Evolutionary conservation across 2,329 filamentous ascomycete genomes (phyloP).

Genomic region (Pseudopyricularia cyperi): DNA sequence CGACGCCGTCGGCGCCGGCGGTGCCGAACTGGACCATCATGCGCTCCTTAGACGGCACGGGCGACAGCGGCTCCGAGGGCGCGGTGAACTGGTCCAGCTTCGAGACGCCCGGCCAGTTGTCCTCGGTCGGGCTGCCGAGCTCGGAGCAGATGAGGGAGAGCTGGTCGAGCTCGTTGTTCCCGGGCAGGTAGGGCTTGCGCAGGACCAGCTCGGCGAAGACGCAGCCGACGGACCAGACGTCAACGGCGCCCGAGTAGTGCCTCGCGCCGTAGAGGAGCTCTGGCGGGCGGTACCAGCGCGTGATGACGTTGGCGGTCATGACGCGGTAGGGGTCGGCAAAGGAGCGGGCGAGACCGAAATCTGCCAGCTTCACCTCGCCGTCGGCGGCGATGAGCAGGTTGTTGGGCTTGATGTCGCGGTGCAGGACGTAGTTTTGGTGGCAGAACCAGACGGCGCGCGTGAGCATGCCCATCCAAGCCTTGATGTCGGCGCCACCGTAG

Average conservation of each 20-base stretch:
- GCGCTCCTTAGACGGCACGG: slow-evolving; percentile 53
- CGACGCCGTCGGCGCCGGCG: slow-evolving; percentile 70
- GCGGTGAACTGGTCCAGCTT: slow-evolving; percentile 71
- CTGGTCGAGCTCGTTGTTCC: slow-evolving; percentile 76
- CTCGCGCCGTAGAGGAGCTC: slow-evolving; percentile 85
- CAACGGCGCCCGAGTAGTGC: slow-evolving; percentile 82
- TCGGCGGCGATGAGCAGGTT: slow-evolving; percentile 90
- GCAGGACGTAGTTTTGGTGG: slow-evolving; percentile 84
- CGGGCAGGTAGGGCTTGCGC: slow-evolving; percentile 70
- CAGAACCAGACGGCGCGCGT: slow-evolving; percentile 88
- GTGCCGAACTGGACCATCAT: slow-evolving; percentile 69
- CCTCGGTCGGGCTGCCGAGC: slow-evolving; percentile 83
- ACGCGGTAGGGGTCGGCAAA: slow-evolving; percentile 78
- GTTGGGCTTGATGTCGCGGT: slow-evolving; percentile 98
- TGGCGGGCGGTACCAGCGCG: slow-evolving; percentile 89
- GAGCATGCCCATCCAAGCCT: slow-evolving; percentile 99
- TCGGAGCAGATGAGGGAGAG: slow-evolving; percentile 71
- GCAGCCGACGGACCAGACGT: slow-evolving; percentile 86
- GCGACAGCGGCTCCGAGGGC: slow-evolving; percentile 35
- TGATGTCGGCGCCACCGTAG: slow-evolving; percentile 84
- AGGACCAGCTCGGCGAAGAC: slow-evolving; percentile 87
- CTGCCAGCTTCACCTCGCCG: slow-evolving; percentile 87
- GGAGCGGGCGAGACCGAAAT: slow-evolving; percentile 86
- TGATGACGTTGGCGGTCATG: slow-evolving; percentile 95
- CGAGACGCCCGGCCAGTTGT: slow-evolving; percentile 88